A percentile compares a stretch with the other conserved stretches of the same genome.
These are phyloP conservation scores for Pneumocystis sp. DNA, from an alignment of 1,139 yeast genomes.

Conservation along the genomic window DNA sequence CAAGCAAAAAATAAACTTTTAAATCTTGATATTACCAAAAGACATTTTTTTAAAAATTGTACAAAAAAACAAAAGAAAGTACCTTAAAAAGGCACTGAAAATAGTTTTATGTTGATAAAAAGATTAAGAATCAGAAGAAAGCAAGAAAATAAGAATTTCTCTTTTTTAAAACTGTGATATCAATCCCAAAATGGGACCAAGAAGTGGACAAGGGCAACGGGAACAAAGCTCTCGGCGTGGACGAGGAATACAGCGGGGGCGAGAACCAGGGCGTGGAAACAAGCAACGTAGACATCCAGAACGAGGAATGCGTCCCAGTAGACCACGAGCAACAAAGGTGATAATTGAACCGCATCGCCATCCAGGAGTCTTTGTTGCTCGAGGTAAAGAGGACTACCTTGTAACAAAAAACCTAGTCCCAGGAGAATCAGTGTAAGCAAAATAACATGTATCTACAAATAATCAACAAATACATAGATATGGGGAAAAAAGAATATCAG, in stretches of 20 bases:
- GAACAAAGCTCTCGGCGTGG: slow-evolving; percentile 5
- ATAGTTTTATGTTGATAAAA: too few relatives aligned
- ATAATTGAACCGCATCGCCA: slow-evolving; percentile 97
- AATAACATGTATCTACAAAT: neutral
- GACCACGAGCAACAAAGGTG: slow-evolving; percentile 74
- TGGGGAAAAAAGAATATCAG: slow-evolving; percentile 73
- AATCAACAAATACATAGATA: neutral
- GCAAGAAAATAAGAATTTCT: too few relatives aligned
- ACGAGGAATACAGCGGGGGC: slow-evolving; percentile 18
- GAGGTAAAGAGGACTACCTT: slow-evolving; percentile 97
- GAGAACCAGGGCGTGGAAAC: slow-evolving; percentile 33
- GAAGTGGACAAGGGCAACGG: neutral
- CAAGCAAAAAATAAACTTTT: too few relatives aligned
- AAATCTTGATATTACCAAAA: too few relatives aligned
- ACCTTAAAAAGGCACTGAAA: too few relatives aligned
- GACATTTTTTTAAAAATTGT: too few relatives aligned
- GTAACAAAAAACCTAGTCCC: slow-evolving; percentile 96
- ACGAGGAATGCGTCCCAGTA: slow-evolving; percentile 42
- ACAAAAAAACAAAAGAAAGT: too few relatives aligned
- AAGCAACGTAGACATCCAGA: slow-evolving; percentile 37
- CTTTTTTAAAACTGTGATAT: too few relatives aligned
- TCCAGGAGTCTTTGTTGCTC: slow-evolving; percentile 86
- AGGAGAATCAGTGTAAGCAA: slow-evolving; percentile 87
- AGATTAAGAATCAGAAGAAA: too few relatives aligned
- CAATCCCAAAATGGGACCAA: too few relatives aligned